These are phyloP conservation scores for Daphne laureola DNA, from an alignment of 441 rosid species.

Conservation along the genomic window DNA sequence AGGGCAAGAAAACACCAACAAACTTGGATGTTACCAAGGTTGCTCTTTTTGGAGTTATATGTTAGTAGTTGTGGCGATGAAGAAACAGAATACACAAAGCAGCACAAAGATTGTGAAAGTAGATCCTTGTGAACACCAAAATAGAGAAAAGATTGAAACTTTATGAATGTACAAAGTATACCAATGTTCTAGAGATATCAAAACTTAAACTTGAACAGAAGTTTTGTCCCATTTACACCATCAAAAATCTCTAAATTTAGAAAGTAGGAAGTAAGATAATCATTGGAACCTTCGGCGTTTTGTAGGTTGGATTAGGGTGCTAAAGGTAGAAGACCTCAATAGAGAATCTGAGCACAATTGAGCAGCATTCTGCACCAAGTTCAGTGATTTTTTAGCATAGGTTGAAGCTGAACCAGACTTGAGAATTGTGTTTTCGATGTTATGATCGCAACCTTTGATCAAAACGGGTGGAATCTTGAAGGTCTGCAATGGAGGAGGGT, in stretches of 20 bases:
- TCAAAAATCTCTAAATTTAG: conserved; percentile 13
- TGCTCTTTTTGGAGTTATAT: too few species aligned
- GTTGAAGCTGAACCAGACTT: conserved; percentile 7
- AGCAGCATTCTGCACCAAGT: conserved; percentile 11
- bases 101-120: not conserved
- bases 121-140: too few species aligned
- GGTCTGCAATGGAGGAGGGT: conserved; percentile 68
- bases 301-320: conserved; percentile 20
- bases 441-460: conserved; percentile 17
- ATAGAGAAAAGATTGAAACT: not conserved
- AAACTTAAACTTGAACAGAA: not conserved
- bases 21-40: too few species aligned
- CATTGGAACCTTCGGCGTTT: conserved; percentile 61
- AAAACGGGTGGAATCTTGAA: conserved; percentile 49
- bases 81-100: not conserved
- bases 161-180: not conserved
- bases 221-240: conserved; percentile 28
- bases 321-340: conserved; percentile 30
- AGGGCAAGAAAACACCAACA: too few species aligned
- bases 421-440: conserved; percentile 10
- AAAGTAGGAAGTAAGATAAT: conserved; percentile 14
- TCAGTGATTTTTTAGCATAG: conserved; percentile 13
- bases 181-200: not conserved
- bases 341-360: conserved; percentile 43
- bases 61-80: not conserved